A percentile compares a stretch with the other conserved stretches of the same genome.
These are phyloP conservation scores for Phytophthora podocarpi DNA, from an alignment of 352 stramenopile genomes.

Conservation along the genomic window DNA sequence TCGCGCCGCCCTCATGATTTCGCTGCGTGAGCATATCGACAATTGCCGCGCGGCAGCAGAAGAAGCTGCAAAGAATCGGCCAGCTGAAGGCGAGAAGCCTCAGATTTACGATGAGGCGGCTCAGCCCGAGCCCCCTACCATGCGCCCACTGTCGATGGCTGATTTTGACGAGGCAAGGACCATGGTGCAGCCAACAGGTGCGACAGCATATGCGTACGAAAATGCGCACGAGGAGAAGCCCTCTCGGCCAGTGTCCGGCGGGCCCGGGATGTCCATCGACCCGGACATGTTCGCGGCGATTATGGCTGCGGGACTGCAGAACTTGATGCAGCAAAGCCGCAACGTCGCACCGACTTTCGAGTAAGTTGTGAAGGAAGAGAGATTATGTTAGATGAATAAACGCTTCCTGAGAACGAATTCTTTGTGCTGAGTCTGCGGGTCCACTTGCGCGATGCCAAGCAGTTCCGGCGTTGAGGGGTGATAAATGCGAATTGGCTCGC, in stretches of 20 bases:
- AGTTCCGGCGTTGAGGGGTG: slow-evolving; percentile 34
- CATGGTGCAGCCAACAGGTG: slow-evolving; percentile 88
- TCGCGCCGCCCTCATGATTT: slow-evolving; percentile 87
- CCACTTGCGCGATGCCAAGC: slow-evolving; percentile 65
- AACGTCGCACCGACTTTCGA: slow-evolving; percentile 35
- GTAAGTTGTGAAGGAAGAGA: slow-evolving; percentile 29
- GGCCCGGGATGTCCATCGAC: slow-evolving; percentile 59
- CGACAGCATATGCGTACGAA: slow-evolving; percentile 83
- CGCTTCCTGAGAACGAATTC: slow-evolving; percentile 66
- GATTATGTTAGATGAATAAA: slow-evolving; percentile 60
- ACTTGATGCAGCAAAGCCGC: slow-evolving; percentile 73
- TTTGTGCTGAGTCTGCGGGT: slow-evolving; percentile 32
- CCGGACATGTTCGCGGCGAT: slow-evolving; percentile 84
- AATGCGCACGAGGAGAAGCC: slow-evolving; percentile 48
- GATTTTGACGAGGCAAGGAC: slow-evolving; percentile 87
- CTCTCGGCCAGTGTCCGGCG: slow-evolving; percentile 13
- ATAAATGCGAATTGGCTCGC: slow-evolving; percentile 64
- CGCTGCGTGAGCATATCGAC: slow-evolving; percentile 85
- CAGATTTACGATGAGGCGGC: slow-evolving; percentile 39
- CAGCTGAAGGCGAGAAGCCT: slow-evolving; percentile 33
- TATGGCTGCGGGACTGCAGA: slow-evolving; percentile 83
- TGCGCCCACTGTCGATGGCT: slow-evolving; percentile 74
- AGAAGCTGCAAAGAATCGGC: slow-evolving; percentile 33
- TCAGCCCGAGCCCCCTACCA: slow-evolving; percentile 35
- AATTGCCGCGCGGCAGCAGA: slow-evolving; percentile 47